Conservation (phyloP, 2,329 filamentous ascomycete genomes). For the Ceratocystis papillata region DNA sequence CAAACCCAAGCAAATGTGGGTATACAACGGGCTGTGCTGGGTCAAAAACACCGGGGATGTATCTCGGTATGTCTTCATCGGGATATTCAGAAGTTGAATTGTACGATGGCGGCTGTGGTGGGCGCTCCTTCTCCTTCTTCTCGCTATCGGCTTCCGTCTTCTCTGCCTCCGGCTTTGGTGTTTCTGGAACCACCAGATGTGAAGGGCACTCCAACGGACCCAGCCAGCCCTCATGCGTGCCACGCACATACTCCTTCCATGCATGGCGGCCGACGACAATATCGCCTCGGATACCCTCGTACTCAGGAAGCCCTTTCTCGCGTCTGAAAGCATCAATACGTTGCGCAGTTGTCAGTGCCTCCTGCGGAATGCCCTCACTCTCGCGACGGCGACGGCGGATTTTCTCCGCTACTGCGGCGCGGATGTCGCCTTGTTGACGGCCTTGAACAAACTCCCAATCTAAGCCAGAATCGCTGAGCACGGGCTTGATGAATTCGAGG, state of each 20-base stretch:
- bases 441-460: conserved; percentile 97
- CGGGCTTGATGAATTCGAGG: conserved; percentile 87
- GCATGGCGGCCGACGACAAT: conserved; percentile 81
- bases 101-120: conserved; percentile 58
- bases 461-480: conserved; percentile 76
- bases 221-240: conserved; percentile 91
- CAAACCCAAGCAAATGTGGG: conserved; percentile 85
- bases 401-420: conserved; percentile 74
- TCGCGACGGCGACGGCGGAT: conserved; percentile 61
- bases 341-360: conserved; percentile 43
- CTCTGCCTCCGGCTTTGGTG: conserved; percentile 26
- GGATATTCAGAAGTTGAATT: conserved; percentile 64
- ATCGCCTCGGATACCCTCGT: conserved; percentile 66
- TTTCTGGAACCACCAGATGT: conserved; percentile 30
- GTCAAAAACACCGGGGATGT: conserved; percentile 59
- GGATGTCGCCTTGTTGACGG: conserved; percentile 79
- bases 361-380: conserved; percentile 42
- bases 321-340: conserved; percentile 51
- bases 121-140: conserved; percentile 46
- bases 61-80: conserved; percentile 50
- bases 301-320: conserved; percentile 57
- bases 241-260: conserved; percentile 95
- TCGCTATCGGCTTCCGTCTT: conserved; percentile 33
- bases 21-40: conserved; percentile 64
- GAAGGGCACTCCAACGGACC: conserved; percentile 62